phyloP scores from a whole-genome alignment of 768 basidiomycete genomes.

The Vararia minispora region DNA sequence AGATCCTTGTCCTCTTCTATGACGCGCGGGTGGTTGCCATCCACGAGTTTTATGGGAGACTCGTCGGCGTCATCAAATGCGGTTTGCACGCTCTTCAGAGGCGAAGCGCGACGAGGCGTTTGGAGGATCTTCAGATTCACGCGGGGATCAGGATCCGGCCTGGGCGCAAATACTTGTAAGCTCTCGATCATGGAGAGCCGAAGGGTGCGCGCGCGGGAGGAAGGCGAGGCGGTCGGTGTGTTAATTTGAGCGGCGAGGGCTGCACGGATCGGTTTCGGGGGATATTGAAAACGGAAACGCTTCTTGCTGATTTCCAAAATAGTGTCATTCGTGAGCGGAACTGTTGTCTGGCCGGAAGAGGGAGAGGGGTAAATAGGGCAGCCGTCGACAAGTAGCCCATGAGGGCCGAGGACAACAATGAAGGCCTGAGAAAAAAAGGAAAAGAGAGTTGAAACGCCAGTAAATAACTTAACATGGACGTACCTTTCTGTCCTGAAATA shows the following conservation, averaged over 20 bases:
- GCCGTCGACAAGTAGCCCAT: constrained; percentile 51
- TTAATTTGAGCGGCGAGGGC: constrained; percentile 39
- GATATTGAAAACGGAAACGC: constrained; percentile 62
- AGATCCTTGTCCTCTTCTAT: constrained; percentile 62
- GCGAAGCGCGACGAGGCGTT: constrained; percentile 32
- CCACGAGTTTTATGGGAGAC: constrained; percentile 40
- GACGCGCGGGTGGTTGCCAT: constrained; percentile 55
- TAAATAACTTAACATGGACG: constrained; percentile 8
- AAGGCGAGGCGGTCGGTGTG: constrained; percentile 18
- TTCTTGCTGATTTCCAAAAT: constrained; percentile 60
- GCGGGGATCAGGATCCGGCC: constrained; percentile 44
- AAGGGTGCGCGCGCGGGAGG: constrained; percentile 30
- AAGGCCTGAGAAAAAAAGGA: constrained; percentile 39
- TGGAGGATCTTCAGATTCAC: constrained; percentile 57
- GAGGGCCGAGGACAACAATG: constrained; percentile 46
- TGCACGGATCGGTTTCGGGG: constrained; percentile 58
- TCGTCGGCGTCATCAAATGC: constrained; percentile 30
- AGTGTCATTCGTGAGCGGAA: constrained; percentile 57
- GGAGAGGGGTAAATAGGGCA: constrained; percentile 44
- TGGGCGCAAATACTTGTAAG: constrained; percentile 62
- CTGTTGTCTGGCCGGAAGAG: constrained; percentile 27
- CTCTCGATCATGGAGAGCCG: constrained; percentile 70
- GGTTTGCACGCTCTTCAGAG: constrained; percentile 13
- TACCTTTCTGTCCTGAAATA: constrained; percentile 57
- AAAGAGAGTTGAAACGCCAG: neutral